Base-by-base conservation (phyloP, 1,284 basidiomycete genomes). In the Heterobasidion occidentale region DNA sequence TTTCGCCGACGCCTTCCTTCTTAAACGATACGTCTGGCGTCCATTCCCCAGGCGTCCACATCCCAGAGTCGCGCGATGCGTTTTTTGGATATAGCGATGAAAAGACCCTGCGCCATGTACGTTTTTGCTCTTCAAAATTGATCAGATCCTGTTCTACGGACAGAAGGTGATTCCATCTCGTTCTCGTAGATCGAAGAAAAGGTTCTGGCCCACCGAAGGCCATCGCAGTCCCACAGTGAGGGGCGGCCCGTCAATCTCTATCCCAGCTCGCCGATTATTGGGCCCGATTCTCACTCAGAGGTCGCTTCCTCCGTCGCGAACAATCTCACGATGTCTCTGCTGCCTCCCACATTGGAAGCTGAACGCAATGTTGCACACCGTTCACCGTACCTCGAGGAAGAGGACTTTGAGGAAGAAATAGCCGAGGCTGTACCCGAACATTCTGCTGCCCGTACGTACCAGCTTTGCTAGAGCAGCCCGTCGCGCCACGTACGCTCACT, bases 61-160 rank as follows among this genome's bases (percentile, higher is more conserved):
- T 84, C 35, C 81, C 84, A 1, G 76, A 84, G 62, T 68, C 79
- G 7, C 76, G 79, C 59, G 85, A 88, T 65, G 86, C 83, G 0
- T 90, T 83, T 69, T 90, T 87, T 66, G 83, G 84, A 4, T 90
- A 90, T 67, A 76, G 75, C 33, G 88, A 90, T 61, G 88, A 90
- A 70, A 88, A 84, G 64, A 82, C 73, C 47, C 74, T 86, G 47
- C 80, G 83, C 62, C 87, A 88, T 62, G 88, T 90, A 73, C 62
- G 81, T 76, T 33, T n/a, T 47, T 55, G 48, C 50, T 14, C 17
- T 17, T 19, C 4, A 2, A 14, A 4, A 17, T 47, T 33, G 4
- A 2, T 17, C n/a, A 6, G 50, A 36, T 11, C 2, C 34, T 36
- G 15, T 38, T 20, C 27, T 36, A 15, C 9, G 49, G 17, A 27